Evolutionary conservation across 495 filamentous ascomycete species (phyloP).

Genomic region (Xylaria acuta): DNA sequence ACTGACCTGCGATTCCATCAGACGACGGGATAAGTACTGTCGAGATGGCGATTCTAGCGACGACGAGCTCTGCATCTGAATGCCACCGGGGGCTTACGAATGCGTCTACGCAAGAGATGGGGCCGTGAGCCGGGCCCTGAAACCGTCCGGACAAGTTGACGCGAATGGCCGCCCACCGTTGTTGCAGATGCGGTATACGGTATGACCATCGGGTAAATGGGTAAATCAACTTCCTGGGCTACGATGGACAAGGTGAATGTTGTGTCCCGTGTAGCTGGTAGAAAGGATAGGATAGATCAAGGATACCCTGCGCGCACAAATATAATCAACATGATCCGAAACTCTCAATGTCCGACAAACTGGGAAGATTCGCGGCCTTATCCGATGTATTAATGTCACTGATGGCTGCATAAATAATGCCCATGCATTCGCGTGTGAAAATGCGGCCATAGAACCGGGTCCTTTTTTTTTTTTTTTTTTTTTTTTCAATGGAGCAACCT

Average conservation of each 20-base stretch:
- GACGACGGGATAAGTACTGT: conserved; percentile 3
- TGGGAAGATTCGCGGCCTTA: not conserved
- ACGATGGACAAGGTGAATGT: not conserved
- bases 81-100: conserved; percentile 1
- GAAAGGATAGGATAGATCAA: not conserved
- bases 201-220: conserved; percentile 15
- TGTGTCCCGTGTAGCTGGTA: not conserved
- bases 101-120: conserved; percentile 16
- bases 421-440: not conserved
- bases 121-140: conserved; percentile 12
- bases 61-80: conserved; percentile 48
- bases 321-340: conserved; percentile 1
- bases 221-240: not conserved
- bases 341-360: not conserved
- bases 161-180: not conserved
- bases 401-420: not conserved
- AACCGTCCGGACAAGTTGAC: conserved; percentile 16
- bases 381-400: not conserved
- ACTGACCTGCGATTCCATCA: conserved; percentile 18
- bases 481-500: not conserved
- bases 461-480: too few relatives aligned
- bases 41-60: conserved; percentile 37
- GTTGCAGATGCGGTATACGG: conserved; percentile 12
- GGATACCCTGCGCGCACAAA: conserved; percentile 8
- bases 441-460: not conserved